Percentiles rank a stretch among this genome's conserved stretches.
phyloP scores from a whole-genome alignment of 495 filamentous ascomycete species.

The Chaetomium cochliodes region DNA sequence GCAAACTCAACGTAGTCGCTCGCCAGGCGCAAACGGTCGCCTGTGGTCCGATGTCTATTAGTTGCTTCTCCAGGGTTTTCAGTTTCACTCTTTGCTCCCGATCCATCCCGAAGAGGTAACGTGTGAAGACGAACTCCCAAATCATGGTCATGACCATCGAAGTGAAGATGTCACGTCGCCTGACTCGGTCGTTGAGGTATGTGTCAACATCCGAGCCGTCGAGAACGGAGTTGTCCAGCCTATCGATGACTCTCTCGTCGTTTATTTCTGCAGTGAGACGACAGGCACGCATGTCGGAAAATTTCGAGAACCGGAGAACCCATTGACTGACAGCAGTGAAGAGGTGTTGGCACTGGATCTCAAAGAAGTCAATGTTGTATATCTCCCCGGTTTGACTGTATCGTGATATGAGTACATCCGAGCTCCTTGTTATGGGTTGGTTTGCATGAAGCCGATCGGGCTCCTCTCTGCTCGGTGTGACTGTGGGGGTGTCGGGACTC shows the following conservation, averaged over 20 bases:
- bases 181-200: slow-evolving; percentile 81
- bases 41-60: slow-evolving; percentile 77
- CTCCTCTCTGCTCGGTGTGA: too few relatives aligned
- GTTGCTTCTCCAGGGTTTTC: slow-evolving; percentile 84
- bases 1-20: slow-evolving; percentile 83
- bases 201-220: slow-evolving; percentile 88
- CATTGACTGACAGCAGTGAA: slow-evolving; percentile 95
- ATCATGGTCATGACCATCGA: slow-evolving; percentile 98
- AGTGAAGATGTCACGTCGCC: slow-evolving; percentile 71
- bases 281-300: slow-evolving; percentile 84
- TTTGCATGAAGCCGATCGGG: too few relatives aligned
- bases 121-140: slow-evolving; percentile 95
- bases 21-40: slow-evolving; percentile 94
- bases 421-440: too few relatives aligned
- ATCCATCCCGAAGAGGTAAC: slow-evolving; percentile 98
- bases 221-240: slow-evolving; percentile 87
- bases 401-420: too few relatives aligned
- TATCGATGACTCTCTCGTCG: slow-evolving; percentile 85
- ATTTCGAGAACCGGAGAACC: slow-evolving; percentile 94
- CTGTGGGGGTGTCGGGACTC: too few relatives aligned
- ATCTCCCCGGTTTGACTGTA: too few relatives aligned
- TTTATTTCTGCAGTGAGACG: slow-evolving; percentile 73
- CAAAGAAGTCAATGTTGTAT: slow-evolving; percentile 90
- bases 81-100: slow-evolving; percentile 95
- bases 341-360: slow-evolving; percentile 84